A percentile compares a stretch with the other conserved stretches of the same genome.
These are phyloP conservation scores for Arabis hirsuta DNA, from an alignment of 345 rosid species.

Conservation along the genomic window DNA sequence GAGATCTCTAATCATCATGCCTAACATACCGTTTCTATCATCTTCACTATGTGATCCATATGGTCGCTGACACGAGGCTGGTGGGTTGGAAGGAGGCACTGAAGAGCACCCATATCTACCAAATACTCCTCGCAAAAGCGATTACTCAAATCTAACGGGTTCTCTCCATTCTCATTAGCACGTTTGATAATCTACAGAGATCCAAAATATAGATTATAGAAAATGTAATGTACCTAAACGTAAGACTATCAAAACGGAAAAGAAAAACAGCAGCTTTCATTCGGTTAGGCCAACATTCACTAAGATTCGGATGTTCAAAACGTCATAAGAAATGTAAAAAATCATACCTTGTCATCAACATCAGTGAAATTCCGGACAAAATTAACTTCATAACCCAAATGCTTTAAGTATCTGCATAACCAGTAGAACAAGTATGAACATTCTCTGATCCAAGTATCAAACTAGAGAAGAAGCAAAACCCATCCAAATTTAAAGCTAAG, in stretches of 20 bases:
- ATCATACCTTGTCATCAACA: constrained; percentile 85
- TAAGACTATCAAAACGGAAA: no score
- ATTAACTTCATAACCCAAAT: constrained; percentile 74
- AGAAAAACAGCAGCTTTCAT: no score
- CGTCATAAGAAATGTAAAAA: not conserved
- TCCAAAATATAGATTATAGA: not conserved
- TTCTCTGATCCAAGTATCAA: not conserved
- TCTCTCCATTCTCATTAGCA: constrained; percentile 63
- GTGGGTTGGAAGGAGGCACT: constrained; percentile 80
- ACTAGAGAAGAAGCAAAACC: not conserved
- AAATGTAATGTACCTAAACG: not conserved
- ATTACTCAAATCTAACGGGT: constrained; percentile 64
- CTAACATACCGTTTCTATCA: constrained; percentile 65
- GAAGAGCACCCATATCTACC: constrained; percentile 70
- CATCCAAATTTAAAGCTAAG: not conserved
- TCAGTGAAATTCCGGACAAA: constrained; percentile 89
- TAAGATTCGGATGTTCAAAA: no score
- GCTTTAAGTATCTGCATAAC: constrained; percentile 64
- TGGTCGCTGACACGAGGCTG: constrained; percentile 81
- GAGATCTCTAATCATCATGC: constrained; percentile 8
- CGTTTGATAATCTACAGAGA: constrained; percentile 68
- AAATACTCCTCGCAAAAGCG: constrained; percentile 77
- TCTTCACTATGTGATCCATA: constrained; percentile 73
- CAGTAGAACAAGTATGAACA: not conserved
- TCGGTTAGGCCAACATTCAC: no score